Evolutionary conservation across 805 yeast species (phyloP).

Genomic region (Sugiyamaella boreocaroliniensis): DNA sequence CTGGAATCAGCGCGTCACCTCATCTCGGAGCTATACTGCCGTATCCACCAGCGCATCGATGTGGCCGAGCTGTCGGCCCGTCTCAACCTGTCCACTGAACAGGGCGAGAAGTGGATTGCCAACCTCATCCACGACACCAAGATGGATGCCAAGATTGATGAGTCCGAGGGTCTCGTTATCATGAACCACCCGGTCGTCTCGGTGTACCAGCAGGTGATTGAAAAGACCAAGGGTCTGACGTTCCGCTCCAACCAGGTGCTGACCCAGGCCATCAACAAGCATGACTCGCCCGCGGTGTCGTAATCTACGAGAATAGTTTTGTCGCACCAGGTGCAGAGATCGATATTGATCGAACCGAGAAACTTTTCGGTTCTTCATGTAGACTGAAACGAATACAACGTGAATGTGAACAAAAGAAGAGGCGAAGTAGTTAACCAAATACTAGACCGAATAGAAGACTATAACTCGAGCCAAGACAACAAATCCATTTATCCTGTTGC

Average conservation of each 20-base stretch:
- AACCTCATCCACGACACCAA: conserved; percentile 44
- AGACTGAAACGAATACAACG: background rate
- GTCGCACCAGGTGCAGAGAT: too few relatives aligned
- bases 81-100: conserved; percentile 40
- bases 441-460: too few relatives aligned
- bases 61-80: conserved; percentile 40
- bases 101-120: conserved; percentile 48
- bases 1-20: conserved; percentile 44
- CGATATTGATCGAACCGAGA: too few relatives aligned
- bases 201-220: conserved; percentile 62
- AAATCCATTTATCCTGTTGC: too few relatives aligned
- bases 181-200: conserved; percentile 49
- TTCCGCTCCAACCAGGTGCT: conserved; percentile 54
- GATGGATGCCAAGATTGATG: conserved; percentile 50
- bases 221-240: conserved; percentile 58
- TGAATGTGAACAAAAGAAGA: too few relatives aligned
- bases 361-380: background rate
- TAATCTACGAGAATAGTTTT: background rate
- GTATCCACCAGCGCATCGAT: conserved; percentile 47
- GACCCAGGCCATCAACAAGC: conserved; percentile 32
- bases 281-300: conserved; percentile 12
- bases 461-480: too few relatives aligned
- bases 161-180: conserved; percentile 45
- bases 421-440: too few relatives aligned
- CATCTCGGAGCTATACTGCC: conserved; percentile 47